Base-by-base conservation (phyloP, 2,329 filamentous ascomycete genomes). In the Clonostachys byssicola region DNA sequence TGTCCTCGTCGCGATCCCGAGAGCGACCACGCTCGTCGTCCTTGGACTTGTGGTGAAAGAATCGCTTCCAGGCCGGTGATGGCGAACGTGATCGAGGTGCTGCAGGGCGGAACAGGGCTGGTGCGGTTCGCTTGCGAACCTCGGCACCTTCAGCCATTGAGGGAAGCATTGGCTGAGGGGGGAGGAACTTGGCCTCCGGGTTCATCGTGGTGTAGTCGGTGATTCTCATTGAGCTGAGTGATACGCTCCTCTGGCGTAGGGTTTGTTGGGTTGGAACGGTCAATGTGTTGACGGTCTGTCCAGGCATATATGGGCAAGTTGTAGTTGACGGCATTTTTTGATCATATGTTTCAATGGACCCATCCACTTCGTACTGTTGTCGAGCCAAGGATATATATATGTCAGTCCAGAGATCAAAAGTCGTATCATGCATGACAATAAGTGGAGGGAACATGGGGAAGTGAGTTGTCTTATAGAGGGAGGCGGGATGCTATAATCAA, bases 261-360 rank as follows among this genome's bases (percentile, higher is more conserved):
- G 74, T 68, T 52, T 78, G 77, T 63, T 95, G 86, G 34, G 81
- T 72, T 13, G 92, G 92, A 12, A 97, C 82, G 47, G 88, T 83
- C 47, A 97, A 72, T 13, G 90, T 81, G 67, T 97, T 96, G 61
- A 96, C 81, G 3, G 80, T 79, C 65, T 96, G 92, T 13, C 92
- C 92, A 5, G 92, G 92, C 23, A 96, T 77, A 52, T 92, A 83
- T 35, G 92, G 91, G 60, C 92, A 97, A 40, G 80, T 70, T 3
- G 82, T 91, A 2, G 92, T 96, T 12, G 80, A 85, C 16, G 88
- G 86, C 56, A 87, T 75, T 3, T 80, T 70, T 30, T 85, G 73
- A 62, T 96, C 89, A 63, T 89, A 83, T 45, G 80, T 83, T 66
- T 96, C 92, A 34, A 83, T 74, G 43, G 86, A 83, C 55, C 86